Percentiles rank a stretch among this genome's conserved stretches.
phyloP scores from a whole-genome alignment of 148 eudicot genomes.

The Camellia granthamiana region DNA sequence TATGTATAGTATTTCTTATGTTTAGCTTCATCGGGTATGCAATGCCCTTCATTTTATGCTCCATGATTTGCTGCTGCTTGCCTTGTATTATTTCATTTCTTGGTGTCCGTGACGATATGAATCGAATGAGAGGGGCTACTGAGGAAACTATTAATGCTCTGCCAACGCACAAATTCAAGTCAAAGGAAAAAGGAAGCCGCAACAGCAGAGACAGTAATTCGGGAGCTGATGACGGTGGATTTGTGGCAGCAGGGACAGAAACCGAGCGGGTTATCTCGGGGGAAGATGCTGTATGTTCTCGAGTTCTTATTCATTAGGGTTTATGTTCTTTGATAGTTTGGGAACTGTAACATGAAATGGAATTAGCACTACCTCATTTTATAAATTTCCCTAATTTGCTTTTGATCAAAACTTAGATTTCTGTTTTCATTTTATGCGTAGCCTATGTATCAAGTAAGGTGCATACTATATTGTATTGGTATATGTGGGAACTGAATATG shows the following conservation, averaged over 20 bases:
- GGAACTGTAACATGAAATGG: neutral
- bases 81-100: constrained; percentile 71
- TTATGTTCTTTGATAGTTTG: neutral
- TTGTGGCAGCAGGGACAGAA: constrained; percentile 66
- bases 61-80: constrained; percentile 80
- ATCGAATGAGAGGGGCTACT: constrained; percentile 59
- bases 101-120: constrained; percentile 65
- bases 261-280: constrained; percentile 64
- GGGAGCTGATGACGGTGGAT: constrained; percentile 50
- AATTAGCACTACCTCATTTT: neutral
- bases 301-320: neutral
- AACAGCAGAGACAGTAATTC: constrained; percentile 28
- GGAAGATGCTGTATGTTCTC: constrained; percentile 73
- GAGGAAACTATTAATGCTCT: constrained; percentile 68
- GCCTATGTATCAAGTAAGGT: neutral
- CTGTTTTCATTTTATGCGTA: neutral
- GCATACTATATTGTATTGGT: neutral
- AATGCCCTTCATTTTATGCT: constrained; percentile 74
- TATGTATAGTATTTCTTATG: constrained; percentile 68
- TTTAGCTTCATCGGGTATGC: constrained; percentile 76
- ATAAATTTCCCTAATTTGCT: neutral
- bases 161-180: constrained; percentile 63
- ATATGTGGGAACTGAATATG: neutral
- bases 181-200: constrained; percentile 39
- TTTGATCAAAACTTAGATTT: neutral